Conservation (phyloP, 176 grass and related monocot species). For the Ensete ventricosum region DNA sequence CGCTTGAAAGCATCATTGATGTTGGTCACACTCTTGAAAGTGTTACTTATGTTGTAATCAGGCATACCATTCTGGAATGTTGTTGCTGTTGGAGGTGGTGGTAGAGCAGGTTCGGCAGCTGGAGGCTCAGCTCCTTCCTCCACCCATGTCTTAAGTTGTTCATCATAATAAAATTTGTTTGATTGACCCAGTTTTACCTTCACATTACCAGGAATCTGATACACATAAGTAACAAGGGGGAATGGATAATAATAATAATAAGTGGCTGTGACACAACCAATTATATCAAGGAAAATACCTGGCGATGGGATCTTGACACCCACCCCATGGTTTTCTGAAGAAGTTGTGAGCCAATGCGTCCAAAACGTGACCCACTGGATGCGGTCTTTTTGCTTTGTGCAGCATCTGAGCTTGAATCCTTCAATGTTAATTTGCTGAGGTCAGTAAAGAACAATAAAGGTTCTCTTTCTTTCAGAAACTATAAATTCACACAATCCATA, state of each 20-base stretch:
- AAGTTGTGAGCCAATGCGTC: constrained; percentile 62
- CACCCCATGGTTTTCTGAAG: constrained; percentile 72
- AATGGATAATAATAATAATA: background rate
- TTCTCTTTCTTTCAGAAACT: background rate
- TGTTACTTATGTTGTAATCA: constrained; percentile 54
- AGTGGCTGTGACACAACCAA: background rate
- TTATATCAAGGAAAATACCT: constrained; percentile 42
- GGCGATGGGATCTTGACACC: constrained; percentile 58
- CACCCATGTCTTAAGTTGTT: constrained; percentile 90
- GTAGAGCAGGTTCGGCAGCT: constrained; percentile 51
- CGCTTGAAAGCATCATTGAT: constrained; percentile 35
- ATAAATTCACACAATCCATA: background rate
- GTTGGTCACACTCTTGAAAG: constrained; percentile 22
- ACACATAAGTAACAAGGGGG: background rate
- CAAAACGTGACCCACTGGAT: constrained; percentile 62
- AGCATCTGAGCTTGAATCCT: constrained; percentile 45
- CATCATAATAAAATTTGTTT: constrained; percentile 98
- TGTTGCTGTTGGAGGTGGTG: constrained; percentile 66
- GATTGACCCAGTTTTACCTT: constrained; percentile 88
- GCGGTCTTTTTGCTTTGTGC: constrained; percentile 36
- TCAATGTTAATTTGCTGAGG: constrained; percentile 17
- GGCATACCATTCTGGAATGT: constrained; percentile 59
- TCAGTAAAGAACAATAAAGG: constrained; percentile 4
- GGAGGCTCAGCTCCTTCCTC: constrained; percentile 79
- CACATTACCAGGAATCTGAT: constrained; percentile 13